Evolutionary conservation across 306 rosid species (phyloP).

Genomic region (Trichosanthes cucumerina): DNA sequence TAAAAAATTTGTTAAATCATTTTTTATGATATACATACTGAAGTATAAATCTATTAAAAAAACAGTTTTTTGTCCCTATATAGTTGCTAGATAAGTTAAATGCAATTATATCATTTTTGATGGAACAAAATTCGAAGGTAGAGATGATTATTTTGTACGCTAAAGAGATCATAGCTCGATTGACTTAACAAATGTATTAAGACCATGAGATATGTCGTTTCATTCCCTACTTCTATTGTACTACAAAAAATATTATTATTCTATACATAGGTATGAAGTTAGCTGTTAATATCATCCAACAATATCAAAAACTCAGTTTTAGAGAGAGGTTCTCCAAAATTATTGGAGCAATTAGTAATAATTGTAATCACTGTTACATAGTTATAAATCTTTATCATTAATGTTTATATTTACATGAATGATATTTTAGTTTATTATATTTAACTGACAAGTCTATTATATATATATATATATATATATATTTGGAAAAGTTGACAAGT

Average conservation of each 20-base stretch:
- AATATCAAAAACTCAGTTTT: background rate
- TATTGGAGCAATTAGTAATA: background rate
- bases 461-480: background rate
- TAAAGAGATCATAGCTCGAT: too few species aligned
- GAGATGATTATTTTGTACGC: background rate
- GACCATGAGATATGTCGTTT: too few species aligned
- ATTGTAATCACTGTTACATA: background rate
- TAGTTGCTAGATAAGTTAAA: background rate
- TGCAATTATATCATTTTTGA: background rate
- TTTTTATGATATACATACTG: too few species aligned
- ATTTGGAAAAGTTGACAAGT: too few species aligned
- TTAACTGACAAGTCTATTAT: background rate
- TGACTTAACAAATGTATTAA: too few species aligned
- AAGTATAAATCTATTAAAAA: background rate
- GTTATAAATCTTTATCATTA: background rate
- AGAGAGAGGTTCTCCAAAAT: background rate
- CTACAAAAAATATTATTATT: too few species aligned
- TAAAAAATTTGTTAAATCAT: too few species aligned
- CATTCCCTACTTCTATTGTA: too few species aligned
- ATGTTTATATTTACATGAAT: background rate
- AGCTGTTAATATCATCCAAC: background rate
- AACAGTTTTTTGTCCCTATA: background rate
- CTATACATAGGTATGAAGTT: background rate
- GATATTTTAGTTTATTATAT: background rate
- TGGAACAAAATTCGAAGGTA: background rate